Percentiles rank a stretch among this genome's conserved stretches.
Conservation (phyloP, 192 early-diverging fungal species). For the Haplosporangium gracile region DNA sequence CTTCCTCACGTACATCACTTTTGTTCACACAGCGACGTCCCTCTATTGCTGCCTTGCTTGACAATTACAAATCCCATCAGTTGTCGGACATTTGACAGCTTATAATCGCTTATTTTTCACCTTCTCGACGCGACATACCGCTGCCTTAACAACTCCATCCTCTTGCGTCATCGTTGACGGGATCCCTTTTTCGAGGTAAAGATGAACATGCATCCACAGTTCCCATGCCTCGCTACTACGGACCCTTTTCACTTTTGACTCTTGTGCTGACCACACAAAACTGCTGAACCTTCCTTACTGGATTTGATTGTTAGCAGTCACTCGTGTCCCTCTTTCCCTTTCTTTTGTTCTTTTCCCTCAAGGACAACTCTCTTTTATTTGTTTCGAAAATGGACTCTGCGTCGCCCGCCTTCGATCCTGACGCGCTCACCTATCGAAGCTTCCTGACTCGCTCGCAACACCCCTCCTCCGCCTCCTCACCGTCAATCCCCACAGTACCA, state of each 20-base stretch:
- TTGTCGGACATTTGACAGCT: background rate
- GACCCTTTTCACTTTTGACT: background rate
- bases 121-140: background rate
- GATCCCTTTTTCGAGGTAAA: background rate
- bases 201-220: conserved; percentile 6
- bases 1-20: background rate
- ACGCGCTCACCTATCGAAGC: conserved; percentile 48
- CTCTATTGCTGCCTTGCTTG: background rate
- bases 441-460: conserved; percentile 19
- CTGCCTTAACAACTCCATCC: background rate
- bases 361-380: background rate
- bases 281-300: conserved; percentile 10
- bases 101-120: background rate
- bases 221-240: background rate
- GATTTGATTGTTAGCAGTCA: conserved; percentile 7
- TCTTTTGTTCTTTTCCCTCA: background rate
- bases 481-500: conserved; percentile 26
- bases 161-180: background rate
- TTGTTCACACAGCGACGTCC: background rate
- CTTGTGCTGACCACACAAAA: background rate
- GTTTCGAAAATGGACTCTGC: conserved; percentile 31
- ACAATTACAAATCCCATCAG: background rate
- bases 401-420: conserved; percentile 37
- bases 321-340: background rate
- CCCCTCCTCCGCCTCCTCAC: conserved; percentile 15